These are phyloP conservation scores for Bolboschoenus planiculmis DNA, from an alignment of 176 grass and related monocot species.

Conservation along the genomic window DNA sequence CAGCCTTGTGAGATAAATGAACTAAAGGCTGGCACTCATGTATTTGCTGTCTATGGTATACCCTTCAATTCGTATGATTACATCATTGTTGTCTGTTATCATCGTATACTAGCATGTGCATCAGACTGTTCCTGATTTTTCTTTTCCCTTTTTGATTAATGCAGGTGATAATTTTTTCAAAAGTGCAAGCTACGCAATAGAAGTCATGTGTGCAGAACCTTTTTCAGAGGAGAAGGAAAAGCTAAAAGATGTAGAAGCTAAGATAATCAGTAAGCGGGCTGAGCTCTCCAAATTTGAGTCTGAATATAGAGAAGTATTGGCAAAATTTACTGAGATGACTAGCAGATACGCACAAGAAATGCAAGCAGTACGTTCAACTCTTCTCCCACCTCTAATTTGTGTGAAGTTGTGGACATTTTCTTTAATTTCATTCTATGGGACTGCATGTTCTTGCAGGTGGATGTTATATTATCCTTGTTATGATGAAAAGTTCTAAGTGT, in stretches of 20 bases:
- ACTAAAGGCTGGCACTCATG: slow-evolving; percentile 85
- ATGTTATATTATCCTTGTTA: background rate
- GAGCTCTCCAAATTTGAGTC: slow-evolving; percentile 94
- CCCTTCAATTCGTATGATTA: background rate
- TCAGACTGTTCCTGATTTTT: background rate
- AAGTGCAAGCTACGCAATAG: slow-evolving; percentile 86
- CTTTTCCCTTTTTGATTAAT: slow-evolving; percentile 7
- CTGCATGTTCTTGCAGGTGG: background rate
- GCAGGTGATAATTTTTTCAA: slow-evolving; percentile 98
- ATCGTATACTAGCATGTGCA: background rate
- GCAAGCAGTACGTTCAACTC: slow-evolving; percentile 49
- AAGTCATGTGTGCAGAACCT: slow-evolving; percentile 73
- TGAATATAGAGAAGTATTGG: slow-evolving; percentile 90
- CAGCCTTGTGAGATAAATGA: slow-evolving; percentile 98
- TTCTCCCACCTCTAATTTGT: slow-evolving; percentile 10
- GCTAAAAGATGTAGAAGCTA: slow-evolving; percentile 64
- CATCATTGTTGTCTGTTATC: background rate
- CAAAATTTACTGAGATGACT: slow-evolving; percentile 95
- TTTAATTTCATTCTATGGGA: background rate
- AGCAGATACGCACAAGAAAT: slow-evolving; percentile 93
- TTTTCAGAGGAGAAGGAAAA: slow-evolving; percentile 76
- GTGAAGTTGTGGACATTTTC: background rate
- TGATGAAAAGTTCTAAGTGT: background rate
- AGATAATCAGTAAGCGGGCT: slow-evolving; percentile 78
- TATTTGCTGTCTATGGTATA: slow-evolving; percentile 99